Base-by-base conservation (phyloP, 352 stramenopile species). In the Globisporangium iwayamae region DNA sequence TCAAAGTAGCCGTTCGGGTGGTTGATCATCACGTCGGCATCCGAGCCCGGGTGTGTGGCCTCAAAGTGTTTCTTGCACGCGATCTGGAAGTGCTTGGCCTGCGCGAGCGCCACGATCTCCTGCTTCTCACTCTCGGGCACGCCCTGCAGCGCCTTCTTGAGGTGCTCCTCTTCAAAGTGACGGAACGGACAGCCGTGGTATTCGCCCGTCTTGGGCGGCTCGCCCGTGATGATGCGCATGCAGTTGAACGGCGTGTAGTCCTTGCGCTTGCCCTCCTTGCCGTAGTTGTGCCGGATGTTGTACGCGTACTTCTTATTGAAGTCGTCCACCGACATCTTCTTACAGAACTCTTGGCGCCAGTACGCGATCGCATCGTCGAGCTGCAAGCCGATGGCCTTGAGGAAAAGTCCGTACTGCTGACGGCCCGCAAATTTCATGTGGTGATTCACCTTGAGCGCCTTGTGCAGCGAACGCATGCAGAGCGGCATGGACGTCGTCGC, bases 221-320 rank as follows among this genome's bases (percentile, higher is more conserved):
- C 85, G 71, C 95, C 93, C 65, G 96, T 96, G 73, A 99, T 99
- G 79, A 99, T 98, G 65, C 98, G 98, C 71, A 96, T 96, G 73
- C 94, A 98, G 76, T 91, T 97, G 75, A 95, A 98, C 22, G 97
- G 94, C 22, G 90, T 96, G 73, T 99, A 99, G 76, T 98, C 96
- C 59, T 96, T 96, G 61, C 97, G 88, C 69, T 99, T 99, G 56
- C 98, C 98, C 79, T 99, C 98, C 73, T 99, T 99, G 45, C 97
- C 98, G 78, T 99, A 99, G 83, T 98, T 99, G 86, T 99, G 97
- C 56, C 97, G 90, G 58, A 99, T 98, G 77, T 98, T 98, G 87
- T 99, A 99, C 14, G 91, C 79, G 76, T 99, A 99, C 62, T 98
- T 90, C 69, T 99, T 99, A 74, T 97, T 95, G 74, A 99, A 99